A percentile compares a stretch with the other conserved stretches of the same genome.
These are phyloP conservation scores for Auxenochlorella pyrenoidosa DNA, from an alignment of 139 green algal genomes.

Conservation along the genomic window DNA sequence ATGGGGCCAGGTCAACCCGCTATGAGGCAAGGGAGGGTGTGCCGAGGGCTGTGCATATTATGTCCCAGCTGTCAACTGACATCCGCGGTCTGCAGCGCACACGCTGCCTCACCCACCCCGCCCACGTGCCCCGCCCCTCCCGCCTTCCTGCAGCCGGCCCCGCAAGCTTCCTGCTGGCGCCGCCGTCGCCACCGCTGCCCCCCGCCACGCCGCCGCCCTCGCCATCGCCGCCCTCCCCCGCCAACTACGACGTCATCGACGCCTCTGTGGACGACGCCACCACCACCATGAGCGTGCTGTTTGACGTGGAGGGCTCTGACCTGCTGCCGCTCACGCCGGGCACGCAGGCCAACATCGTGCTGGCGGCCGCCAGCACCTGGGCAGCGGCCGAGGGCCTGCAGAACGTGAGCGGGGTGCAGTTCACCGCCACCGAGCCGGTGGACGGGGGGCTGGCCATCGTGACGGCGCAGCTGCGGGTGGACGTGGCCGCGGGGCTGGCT, in stretches of 20 bases:
- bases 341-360: slow-evolving; percentile 15
- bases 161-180: background rate
- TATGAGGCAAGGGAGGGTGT: too few species aligned
- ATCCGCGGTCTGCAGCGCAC: too few species aligned
- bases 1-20: too few species aligned
- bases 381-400: background rate
- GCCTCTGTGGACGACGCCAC: background rate
- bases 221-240: background rate
- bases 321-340: background rate
- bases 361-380: background rate
- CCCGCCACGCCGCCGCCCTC: slow-evolving; percentile 13
- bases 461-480: background rate
- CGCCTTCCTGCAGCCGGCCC: background rate
- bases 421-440: background rate
- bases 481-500: background rate
- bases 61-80: too few species aligned
- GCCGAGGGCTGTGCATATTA: too few species aligned
- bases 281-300: background rate
- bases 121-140: background rate
- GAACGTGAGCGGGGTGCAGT: background rate
- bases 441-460: background rate
- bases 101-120: too few species aligned
- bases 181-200: background rate
- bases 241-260: background rate
- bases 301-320: background rate